These are phyloP conservation scores for Coprinopsis cinerea DNA, from an alignment of 768 basidiomycete genomes.

Conservation along the genomic window DNA sequence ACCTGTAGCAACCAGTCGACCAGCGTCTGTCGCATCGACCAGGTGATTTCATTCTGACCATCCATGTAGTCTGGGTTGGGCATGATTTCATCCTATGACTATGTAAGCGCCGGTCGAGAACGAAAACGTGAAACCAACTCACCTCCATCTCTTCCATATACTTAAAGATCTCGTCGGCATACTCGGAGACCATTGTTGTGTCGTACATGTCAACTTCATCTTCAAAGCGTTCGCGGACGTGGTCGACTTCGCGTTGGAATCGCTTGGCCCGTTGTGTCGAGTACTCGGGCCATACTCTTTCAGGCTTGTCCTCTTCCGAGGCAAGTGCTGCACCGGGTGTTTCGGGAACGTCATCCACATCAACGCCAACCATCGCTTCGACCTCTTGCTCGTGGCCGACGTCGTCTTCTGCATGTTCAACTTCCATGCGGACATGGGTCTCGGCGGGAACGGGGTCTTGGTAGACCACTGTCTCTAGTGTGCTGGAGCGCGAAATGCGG, in stretches of 20 bases:
- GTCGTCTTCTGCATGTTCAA: slow-evolving; percentile 45
- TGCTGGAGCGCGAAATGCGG: slow-evolving; percentile 36
- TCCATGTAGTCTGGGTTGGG: slow-evolving; percentile 92
- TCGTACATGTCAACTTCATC: slow-evolving; percentile 74
- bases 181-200: slow-evolving; percentile 96
- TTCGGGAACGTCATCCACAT: slow-evolving; percentile 31
- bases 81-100: slow-evolving; percentile 72
- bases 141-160: slow-evolving; percentile 97
- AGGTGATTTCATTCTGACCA: slow-evolving; percentile 85
- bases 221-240: slow-evolving; percentile 60
- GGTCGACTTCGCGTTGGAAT: slow-evolving; percentile 58
- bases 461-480: slow-evolving; percentile 32
- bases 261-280: slow-evolving; percentile 53
- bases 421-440: slow-evolving; percentile 54
- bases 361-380: slow-evolving; percentile 28
- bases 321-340: slow-evolving; percentile 18
- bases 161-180: slow-evolving; percentile 95
- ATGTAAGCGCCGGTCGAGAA: neutral
- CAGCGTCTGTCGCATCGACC: slow-evolving; percentile 93
- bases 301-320: slow-evolving; percentile 28
- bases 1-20: slow-evolving; percentile 99
- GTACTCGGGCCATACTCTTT: slow-evolving; percentile 71
- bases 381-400: slow-evolving; percentile 50
- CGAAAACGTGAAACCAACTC: slow-evolving; percentile 18
- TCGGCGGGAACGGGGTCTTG: slow-evolving; percentile 26